Conservation (phyloP, 73 alveolate species). For the Symbiodinium natans region DNA sequence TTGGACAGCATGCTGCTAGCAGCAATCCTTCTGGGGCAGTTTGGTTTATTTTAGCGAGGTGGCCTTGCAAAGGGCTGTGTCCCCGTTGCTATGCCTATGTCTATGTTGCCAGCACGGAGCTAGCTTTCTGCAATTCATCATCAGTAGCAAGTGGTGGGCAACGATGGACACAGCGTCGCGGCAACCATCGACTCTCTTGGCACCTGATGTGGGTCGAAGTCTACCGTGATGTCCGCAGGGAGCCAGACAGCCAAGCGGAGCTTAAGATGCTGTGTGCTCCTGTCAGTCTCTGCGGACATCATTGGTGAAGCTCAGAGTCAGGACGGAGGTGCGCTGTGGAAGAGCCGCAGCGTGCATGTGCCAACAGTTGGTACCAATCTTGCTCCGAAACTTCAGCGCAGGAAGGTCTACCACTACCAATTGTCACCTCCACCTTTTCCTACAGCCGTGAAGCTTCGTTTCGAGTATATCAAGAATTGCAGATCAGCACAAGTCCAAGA, state of each 20-base stretch:
- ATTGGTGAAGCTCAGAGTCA: neutral
- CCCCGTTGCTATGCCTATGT: neutral
- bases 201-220: neutral
- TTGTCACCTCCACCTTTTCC: neutral
- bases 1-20: neutral
- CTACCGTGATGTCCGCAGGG: neutral
- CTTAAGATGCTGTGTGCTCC: too few species aligned
- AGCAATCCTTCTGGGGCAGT: neutral
- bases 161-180: neutral
- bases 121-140: too few species aligned
- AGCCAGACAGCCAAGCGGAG: too few species aligned
- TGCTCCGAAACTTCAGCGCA: neutral
- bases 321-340: neutral
- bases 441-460: too few species aligned
- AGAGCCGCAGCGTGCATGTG: neutral
- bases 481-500: neutral
- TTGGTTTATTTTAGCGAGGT: neutral
- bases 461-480: too few species aligned
- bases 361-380: neutral
- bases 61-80: neutral
- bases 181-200: neutral
- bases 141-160: too few species aligned
- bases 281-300: too few species aligned
- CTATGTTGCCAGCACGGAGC: neutral
- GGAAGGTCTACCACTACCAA: neutral